Conservation (phyloP, 2,329 filamentous ascomycete genomes). For the Juglanconis sp. region DNA sequence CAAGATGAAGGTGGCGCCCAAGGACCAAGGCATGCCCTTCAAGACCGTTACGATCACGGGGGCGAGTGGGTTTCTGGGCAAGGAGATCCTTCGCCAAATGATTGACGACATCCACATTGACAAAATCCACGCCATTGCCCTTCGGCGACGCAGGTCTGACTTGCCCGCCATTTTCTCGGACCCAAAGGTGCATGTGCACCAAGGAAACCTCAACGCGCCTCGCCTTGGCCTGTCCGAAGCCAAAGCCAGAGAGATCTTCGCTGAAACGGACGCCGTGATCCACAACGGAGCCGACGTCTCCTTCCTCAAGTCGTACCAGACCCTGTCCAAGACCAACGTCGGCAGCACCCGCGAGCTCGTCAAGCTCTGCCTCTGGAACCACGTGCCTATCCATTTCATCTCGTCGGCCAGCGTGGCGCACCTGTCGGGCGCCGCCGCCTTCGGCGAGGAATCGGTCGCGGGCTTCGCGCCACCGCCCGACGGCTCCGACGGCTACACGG, state of each 20-base stretch:
- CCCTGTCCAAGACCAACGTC: slow-evolving; percentile 28
- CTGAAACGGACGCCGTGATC: slow-evolving; percentile 36
- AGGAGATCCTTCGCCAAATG: too few species aligned
- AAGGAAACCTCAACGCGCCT: slow-evolving; percentile 27
- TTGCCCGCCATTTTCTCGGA: too few species aligned
- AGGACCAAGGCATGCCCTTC: too few species aligned
- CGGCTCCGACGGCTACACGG: slow-evolving; percentile 30
- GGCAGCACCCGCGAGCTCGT: slow-evolving; percentile 28
- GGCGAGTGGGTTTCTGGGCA: too few species aligned
- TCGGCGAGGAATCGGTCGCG: background rate
- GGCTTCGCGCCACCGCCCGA: background rate
- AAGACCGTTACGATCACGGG: too few species aligned
- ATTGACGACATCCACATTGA: too few species aligned
- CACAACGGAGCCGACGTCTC: slow-evolving; percentile 40
- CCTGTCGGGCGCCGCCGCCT: slow-evolving; percentile 12
- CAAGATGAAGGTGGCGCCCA: too few species aligned
- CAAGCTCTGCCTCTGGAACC: slow-evolving; percentile 19
- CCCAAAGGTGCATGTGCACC: background rate
- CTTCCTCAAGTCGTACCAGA: slow-evolving; percentile 30
- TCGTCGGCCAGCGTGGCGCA: slow-evolving; percentile 26
- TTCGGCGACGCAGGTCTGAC: too few species aligned
- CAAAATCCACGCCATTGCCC: too few species aligned
- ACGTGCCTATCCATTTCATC: slow-evolving; percentile 35
- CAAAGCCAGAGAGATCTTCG: background rate
- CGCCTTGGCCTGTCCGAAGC: slow-evolving; percentile 22